Base-by-base conservation (phyloP, 768 basidiomycete genomes). In the Pisolithus albus region DNA sequence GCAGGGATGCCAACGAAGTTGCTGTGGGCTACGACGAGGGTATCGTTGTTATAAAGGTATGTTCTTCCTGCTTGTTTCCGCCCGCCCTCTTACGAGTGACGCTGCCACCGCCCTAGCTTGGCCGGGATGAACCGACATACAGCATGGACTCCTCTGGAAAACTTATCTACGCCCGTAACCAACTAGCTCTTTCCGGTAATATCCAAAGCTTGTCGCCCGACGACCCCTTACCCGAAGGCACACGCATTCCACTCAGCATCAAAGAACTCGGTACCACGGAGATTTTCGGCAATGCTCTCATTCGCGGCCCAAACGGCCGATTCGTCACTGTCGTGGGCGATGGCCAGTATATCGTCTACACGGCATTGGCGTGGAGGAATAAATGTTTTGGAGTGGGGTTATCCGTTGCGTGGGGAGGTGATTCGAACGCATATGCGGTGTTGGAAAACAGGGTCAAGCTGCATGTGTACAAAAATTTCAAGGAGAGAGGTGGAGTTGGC, bases 311-410 rank as follows among this genome's bases (percentile, higher is more conserved):
- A 3, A 99, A 99, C 58, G 95, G 96, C 8, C 86, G 94, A 11
- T 98, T 97, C 66, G 92, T 98, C 42, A 96, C 96, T 3, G 96
- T 96, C 37, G 92, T 96, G 51, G 88, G 88, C 2, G 95, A 99
- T 62, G 95, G 95, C 50, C 96, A 98, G 68, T 97, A 98, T 70
- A 97, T 98, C 70, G 92, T 92, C 57, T 99, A 98, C 68, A 98
- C 94, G 2, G 89, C 95, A 0, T 84, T 98, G 30, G 95, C 96
- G 3, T 98, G 96, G 94, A 76, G 96, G 54, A 99, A 98, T 80
- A 99, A 99, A 71, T 82, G 90, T 1, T 98, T 98, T 64, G 96
- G 96, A 6, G 81, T 81, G 36, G 94, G 93, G 2, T 80, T 84
- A 40, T 88, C 89, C 1, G 98, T 98, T 65, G 95, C 96, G 0